Base-by-base conservation (phyloP, 352 stramenopile genomes). In the Thraustotheca clavata region DNA sequence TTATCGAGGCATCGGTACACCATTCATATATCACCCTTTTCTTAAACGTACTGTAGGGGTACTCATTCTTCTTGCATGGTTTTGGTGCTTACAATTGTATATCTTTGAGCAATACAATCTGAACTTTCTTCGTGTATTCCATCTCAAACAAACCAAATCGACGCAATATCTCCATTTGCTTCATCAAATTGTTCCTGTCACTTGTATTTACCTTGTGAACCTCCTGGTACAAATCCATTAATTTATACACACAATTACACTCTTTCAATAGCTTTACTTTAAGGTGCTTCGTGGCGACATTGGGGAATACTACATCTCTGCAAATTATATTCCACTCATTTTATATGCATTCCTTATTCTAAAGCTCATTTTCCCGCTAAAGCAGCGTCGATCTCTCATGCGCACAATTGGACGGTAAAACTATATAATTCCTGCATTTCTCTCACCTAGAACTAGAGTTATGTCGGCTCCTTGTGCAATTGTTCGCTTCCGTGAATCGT, bases 171-270 rank as follows among this genome's bases (percentile, higher is more conserved):
- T 82, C 63, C 73, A 88, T 52, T 94, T 98, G 24, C 97, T 98
- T 65, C 96, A 94, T 67, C 90, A 98, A 71, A 92, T 91, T 18
- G 96, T 96, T 32, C 96, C 97, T 72, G 95, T 98, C 75, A 97
- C 89, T 18, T 95, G 98, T 39, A 79, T 97, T 1, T 99, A 96
- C 71, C 72, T 98, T 11, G 69, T 95, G 12, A 91, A 94, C 60
- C 87, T 98, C 72, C 78, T 99, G 22, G 57, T 65, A 60, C 20
- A n/a, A 49, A 24, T 24, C 12, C 1, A 27, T n/a, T 2, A 4
- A 14, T 14, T 9, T 22, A 24, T 20, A 9, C 33, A 1, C 31
- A 3, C 49, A 14, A 22, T 60, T 61, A n/a, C 12, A 11, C 14
- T 12, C 29, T 8, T 38, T 6, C 12, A 5, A 16, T 54, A 65